phyloP scores from a whole-genome alignment of 345 rosid species.

The Lepidium africanum region DNA sequence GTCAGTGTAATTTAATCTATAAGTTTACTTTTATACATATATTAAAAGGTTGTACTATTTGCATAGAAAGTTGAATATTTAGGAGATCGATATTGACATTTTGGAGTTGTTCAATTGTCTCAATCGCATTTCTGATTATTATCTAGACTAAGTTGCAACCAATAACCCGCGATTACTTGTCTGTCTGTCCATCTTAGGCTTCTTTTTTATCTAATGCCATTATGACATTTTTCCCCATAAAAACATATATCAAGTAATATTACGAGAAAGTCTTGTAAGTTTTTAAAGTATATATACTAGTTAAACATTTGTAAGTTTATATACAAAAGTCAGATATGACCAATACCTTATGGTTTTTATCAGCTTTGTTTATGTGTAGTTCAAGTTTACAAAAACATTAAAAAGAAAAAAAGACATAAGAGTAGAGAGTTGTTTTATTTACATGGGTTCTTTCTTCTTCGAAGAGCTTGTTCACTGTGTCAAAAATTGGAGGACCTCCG shows the following conservation, averaged over 20 bases:
- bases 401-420: not conserved
- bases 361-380: too few relatives aligned
- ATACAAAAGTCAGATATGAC: not conserved
- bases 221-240: not conserved
- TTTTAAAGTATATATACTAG: not conserved
- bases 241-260: not conserved
- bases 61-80: too few relatives aligned
- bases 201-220: not conserved
- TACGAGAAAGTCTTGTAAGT: not conserved
- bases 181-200: not conserved
- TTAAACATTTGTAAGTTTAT: too few relatives aligned
- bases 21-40: too few relatives aligned
- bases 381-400: too few relatives aligned
- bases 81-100: not conserved
- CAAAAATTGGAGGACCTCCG: conserved; percentile 60
- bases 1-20: too few relatives aligned
- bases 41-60: too few relatives aligned
- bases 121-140: conserved; percentile 3
- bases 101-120: conserved; percentile 17
- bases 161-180: not conserved
- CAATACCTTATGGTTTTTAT: not conserved
- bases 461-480: conserved; percentile 51
- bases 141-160: not conserved
- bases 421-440: not conserved
- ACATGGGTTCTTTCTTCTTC: conserved; percentile 69